Percentiles rank a stretch among this genome's conserved stretches.
These are phyloP conservation scores for Chytridiales sp. DNA, from an alignment of 371 early-diverging fungal species.

Conservation along the genomic window DNA sequence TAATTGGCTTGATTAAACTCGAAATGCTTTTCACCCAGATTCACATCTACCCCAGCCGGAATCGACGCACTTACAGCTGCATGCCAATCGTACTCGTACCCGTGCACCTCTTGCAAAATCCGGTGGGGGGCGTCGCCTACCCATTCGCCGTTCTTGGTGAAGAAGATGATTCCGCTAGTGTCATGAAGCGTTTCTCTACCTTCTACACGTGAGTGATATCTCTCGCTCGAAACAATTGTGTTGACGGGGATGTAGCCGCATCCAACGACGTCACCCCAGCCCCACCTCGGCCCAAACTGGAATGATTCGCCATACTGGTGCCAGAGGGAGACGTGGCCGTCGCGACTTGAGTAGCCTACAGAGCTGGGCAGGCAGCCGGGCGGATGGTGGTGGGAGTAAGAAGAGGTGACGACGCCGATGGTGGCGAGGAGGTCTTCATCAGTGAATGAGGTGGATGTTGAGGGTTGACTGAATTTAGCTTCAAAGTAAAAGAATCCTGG, in stretches of 20 bases:
- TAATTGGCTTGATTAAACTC: slow-evolving; percentile 7
- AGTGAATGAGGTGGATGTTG: neutral
- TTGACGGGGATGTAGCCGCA: slow-evolving; percentile 21
- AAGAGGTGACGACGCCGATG: neutral
- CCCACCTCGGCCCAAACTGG: slow-evolving; percentile 32
- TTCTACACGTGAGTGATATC: no score
- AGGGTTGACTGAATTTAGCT: neutral
- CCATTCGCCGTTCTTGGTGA: slow-evolving; percentile 39
- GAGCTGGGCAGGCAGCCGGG: slow-evolving; percentile 21
- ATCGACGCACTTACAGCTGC: slow-evolving; percentile 22
- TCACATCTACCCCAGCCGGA: slow-evolving; percentile 21
- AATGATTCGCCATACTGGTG: slow-evolving; percentile 26
- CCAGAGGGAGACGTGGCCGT: slow-evolving; percentile 30
- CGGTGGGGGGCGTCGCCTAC: slow-evolving; percentile 33
- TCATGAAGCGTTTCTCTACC: neutral
- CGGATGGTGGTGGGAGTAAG: slow-evolving; percentile 18
- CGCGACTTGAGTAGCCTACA: slow-evolving; percentile 26
- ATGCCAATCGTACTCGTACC: slow-evolving; percentile 23
- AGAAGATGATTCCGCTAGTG: slow-evolving; percentile 21
- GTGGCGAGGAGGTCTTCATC: slow-evolving; percentile 3
- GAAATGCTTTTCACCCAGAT: slow-evolving; percentile 17
- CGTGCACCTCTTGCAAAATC: slow-evolving; percentile 8
- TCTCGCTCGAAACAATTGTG: neutral
- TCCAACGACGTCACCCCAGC: slow-evolving; percentile 33
- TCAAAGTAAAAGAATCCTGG: slow-evolving; percentile 16